phyloP scores from a whole-genome alignment of 106 monocot genomes.

The Acorus gramineus region DNA sequence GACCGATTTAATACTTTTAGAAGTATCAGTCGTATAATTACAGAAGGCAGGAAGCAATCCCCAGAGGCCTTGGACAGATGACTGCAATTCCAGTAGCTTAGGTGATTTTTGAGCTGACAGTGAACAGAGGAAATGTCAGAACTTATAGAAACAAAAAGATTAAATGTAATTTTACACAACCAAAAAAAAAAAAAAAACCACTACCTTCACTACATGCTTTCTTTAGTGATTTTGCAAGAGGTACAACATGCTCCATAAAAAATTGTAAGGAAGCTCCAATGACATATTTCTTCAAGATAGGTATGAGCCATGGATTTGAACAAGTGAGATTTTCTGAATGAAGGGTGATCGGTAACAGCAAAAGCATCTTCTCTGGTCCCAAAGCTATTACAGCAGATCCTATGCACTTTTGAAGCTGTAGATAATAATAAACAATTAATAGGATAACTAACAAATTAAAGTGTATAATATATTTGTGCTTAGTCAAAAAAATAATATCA shows the following conservation, averaged over 20 bases:
- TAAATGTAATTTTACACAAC: background rate
- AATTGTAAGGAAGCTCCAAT: constrained; percentile 49
- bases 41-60: constrained; percentile 86
- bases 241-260: constrained; percentile 66
- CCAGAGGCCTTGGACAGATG: constrained; percentile 42
- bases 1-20: constrained; percentile 40
- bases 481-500: no score
- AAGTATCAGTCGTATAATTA: constrained; percentile 50
- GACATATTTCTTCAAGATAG: constrained; percentile 71
- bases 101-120: constrained; percentile 35
- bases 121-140: constrained; percentile 7
- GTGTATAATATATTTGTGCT: background rate
- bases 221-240: constrained; percentile 35
- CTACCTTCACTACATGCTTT: constrained; percentile 44
- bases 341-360: constrained; percentile 44
- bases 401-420: constrained; percentile 70
- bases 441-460: background rate
- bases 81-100: constrained; percentile 18
- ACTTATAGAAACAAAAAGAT: background rate
- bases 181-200: background rate
- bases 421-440: constrained; percentile 2
- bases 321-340: constrained; percentile 32
- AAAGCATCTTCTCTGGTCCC: constrained; percentile 69
- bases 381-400: constrained; percentile 67
- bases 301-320: constrained; percentile 78